These are phyloP conservation scores for Aegilops tauschii DNA, from an alignment of 176 grass and related monocot species.

Conservation along the genomic window DNA sequence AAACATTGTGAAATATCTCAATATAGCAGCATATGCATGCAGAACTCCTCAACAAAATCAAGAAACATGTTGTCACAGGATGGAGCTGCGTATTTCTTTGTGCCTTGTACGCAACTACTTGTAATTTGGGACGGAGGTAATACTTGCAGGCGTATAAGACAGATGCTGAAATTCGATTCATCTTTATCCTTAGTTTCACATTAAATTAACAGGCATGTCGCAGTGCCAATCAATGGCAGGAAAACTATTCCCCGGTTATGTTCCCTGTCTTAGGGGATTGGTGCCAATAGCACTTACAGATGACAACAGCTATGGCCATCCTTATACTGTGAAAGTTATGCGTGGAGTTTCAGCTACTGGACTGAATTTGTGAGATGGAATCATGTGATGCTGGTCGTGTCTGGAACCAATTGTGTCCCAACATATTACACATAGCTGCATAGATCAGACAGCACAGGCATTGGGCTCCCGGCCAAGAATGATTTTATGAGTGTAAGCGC, in stretches of 20 bases:
- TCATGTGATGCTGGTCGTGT: background rate
- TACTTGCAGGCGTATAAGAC: background rate
- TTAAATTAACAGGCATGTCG: background rate
- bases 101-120: background rate
- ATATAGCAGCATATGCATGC: background rate
- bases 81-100: background rate
- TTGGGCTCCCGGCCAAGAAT: conserved; percentile 76
- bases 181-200: conserved; percentile 2
- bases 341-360: background rate
- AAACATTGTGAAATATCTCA: background rate
- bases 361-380: background rate
- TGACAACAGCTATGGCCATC: conserved; percentile 7
- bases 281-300: conserved; percentile 9
- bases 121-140: no score
- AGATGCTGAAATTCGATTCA: background rate
- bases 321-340: background rate
- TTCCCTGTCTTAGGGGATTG: conserved; percentile 10
- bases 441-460: conserved; percentile 51
- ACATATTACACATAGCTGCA: conserved; percentile 45
- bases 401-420: background rate
- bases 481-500: conserved; percentile 79
- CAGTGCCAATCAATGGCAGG: background rate
- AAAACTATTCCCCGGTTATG: conserved; percentile 2
- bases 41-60: background rate
- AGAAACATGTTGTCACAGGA: background rate